phyloP scores from a whole-genome alignment of 2,329 filamentous ascomycete genomes.

The Alternaria triticina region DNA sequence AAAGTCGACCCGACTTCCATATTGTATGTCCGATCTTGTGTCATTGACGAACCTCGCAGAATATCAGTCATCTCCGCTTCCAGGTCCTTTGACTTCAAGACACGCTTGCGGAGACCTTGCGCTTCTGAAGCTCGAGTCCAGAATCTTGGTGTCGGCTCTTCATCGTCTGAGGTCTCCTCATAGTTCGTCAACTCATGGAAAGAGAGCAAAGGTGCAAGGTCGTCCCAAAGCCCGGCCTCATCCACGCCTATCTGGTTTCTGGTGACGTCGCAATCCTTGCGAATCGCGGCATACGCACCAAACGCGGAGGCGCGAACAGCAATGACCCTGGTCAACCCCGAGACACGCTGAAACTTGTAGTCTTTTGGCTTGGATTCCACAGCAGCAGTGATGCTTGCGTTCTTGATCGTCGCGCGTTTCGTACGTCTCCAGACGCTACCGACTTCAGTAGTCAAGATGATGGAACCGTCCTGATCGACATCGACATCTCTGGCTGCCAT shows the following conservation, averaged over 20 bases:
- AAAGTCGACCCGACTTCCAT: conserved; percentile 59
- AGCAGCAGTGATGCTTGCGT: conserved; percentile 58
- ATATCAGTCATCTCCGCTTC: conserved; percentile 67
- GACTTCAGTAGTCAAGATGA: conserved; percentile 90
- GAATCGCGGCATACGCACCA: conserved; percentile 86
- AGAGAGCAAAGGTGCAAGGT: conserved; percentile 72
- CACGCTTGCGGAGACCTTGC: conserved; percentile 61
- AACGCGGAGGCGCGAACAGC: conserved; percentile 87
- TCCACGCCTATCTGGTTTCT: conserved; percentile 72
- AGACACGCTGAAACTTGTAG: conserved; percentile 93
- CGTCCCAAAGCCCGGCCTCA: conserved; percentile 73
- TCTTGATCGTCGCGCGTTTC: conserved; percentile 80
- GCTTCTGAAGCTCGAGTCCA: conserved; percentile 58
- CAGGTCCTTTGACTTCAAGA: conserved; percentile 69
- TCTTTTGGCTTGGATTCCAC: conserved; percentile 75
- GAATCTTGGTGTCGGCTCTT: conserved; percentile 55
- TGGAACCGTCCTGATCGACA: conserved; percentile 89
- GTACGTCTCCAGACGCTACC: conserved; percentile 93
- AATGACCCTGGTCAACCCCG: conserved; percentile 83
- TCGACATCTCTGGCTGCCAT: conserved; percentile 86
- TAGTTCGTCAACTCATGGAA: conserved; percentile 65
- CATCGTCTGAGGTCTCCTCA: conserved; percentile 51
- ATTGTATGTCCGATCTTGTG: conserved; percentile 54
- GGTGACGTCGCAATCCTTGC: conserved; percentile 83
- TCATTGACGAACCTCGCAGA: conserved; percentile 34